Evolutionary conservation across 2,329 filamentous ascomycete species (phyloP).

Genomic region (Thelonectria discophora): DNA sequence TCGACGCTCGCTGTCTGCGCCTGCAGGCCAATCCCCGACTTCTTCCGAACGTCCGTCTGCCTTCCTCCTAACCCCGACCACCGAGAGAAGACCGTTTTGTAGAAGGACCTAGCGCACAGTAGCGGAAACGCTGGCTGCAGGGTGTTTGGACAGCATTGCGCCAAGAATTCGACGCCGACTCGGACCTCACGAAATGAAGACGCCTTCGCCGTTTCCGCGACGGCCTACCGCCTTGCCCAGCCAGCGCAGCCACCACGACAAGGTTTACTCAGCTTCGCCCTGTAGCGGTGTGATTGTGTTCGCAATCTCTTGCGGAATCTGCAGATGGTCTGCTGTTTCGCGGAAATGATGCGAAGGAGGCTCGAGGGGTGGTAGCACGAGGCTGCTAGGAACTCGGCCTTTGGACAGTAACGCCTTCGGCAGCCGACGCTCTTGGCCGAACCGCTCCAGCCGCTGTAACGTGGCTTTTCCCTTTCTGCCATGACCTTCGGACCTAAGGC

Average conservation of each 20-base stretch:
- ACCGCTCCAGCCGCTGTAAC: constrained; percentile 34
- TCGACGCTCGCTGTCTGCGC: constrained; percentile 3
- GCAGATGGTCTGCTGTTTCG: constrained; percentile 31
- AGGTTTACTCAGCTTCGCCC: constrained; percentile 16
- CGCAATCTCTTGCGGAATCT: constrained; percentile 27
- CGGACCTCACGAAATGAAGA: constrained; percentile 42
- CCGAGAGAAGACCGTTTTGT: constrained; percentile 16
- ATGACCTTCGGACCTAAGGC: constrained; percentile 7
- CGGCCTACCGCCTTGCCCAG: too few species aligned
- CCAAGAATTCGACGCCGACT: constrained; percentile 14
- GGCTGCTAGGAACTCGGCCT: constrained; percentile 10
- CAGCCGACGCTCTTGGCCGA: constrained; percentile 13
- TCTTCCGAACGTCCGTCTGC: constrained; percentile 31
- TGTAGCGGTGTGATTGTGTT: constrained; percentile 33
- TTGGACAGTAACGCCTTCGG: constrained; percentile 25
- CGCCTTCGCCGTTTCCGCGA: constrained; percentile 21
- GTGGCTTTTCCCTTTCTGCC: background rate
- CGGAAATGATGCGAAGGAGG: constrained; percentile 21
- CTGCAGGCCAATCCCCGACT: constrained; percentile 30
- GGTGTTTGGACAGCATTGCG: constrained; percentile 25
- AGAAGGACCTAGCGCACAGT: constrained; percentile 32
- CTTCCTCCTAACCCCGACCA: constrained; percentile 28
- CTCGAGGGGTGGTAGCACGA: constrained; percentile 12
- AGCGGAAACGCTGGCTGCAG: constrained; percentile 35
- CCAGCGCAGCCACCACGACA: constrained; percentile 15